Evolutionary conservation across 2,329 filamentous ascomycete genomes (phyloP), one percentile per base, ranked within the genome.

Genomic region (Ophiocordyceps sinensis): DNA sequence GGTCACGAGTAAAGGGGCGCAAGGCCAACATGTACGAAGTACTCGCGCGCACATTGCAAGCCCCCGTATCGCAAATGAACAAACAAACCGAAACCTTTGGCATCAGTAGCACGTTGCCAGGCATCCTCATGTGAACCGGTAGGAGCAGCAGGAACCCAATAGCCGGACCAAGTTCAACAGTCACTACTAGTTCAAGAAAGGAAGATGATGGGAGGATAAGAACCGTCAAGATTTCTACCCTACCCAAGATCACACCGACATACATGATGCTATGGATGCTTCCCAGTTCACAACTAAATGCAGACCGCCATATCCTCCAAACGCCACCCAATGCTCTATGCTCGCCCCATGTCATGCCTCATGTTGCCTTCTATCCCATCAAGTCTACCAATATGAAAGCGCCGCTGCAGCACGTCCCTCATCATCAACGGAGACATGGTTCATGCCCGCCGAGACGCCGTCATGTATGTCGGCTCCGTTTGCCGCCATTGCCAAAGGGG

Each of bases 391-490:
- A 40, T 36, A 41, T 26, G 37, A 40, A 34, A 10, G 28, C 28
- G 39, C 32, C 38, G 23, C 35, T 32, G 39, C 40, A 45, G 40
- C 42, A 26, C 9, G 38, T 19, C 32, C 41, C 36, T 44, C 38
- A 35, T 41, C 39, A 39, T 34, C 28, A 13, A 9, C 29, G 29
- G 43, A 45, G 41, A 26, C 23, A 41, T 43, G 39, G 41, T 44
- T 32, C 36, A 32, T 43, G 44, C 43, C 39, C 13, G 17, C 44
- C 37, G 44, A 14, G 14, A 23, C 26, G 23, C 17, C 26, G 23
- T 59, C 49, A 64, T 43, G 56, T 47, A 47, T 76, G 71, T 40
- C 73, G 64, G 41, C 60, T 66, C 43, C 73, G 62, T 55, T 77
- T 77, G 35, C 63, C 60, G 30, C 59, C 58, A 28, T 61, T 62